Evolutionary conservation across 495 filamentous ascomycete genomes (phyloP).

Genomic region (Podospora didyma): DNA sequence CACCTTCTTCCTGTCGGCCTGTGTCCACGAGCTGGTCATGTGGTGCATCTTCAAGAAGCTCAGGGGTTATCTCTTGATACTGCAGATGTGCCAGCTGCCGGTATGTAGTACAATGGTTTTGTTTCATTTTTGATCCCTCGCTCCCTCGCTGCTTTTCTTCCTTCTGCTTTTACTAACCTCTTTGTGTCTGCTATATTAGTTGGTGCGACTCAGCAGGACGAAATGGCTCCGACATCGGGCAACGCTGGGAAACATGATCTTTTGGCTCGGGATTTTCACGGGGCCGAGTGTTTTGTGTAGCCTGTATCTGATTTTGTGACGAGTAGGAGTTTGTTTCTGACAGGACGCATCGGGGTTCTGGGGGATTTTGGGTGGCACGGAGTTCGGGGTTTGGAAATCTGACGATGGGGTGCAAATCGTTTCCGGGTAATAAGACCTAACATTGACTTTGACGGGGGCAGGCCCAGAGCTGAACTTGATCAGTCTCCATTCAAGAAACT

Average conservation of each 20-base stretch:
- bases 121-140: background rate
- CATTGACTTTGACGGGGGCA: too few relatives aligned
- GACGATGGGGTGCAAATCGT: too few relatives aligned
- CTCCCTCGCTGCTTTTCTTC: background rate
- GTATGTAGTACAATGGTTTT: constrained; percentile 23
- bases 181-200: constrained; percentile 8
- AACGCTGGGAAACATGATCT: constrained; percentile 65
- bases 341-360: background rate
- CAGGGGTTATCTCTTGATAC: constrained; percentile 63
- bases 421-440: too few relatives aligned
- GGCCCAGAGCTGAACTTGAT: too few relatives aligned
- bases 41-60: constrained; percentile 73
- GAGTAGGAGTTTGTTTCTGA: background rate
- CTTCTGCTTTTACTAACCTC: background rate
- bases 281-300: constrained; percentile 69
- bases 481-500: too few relatives aligned
- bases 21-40: constrained; percentile 74
- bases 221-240: constrained; percentile 54
- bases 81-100: constrained; percentile 70
- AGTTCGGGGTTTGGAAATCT: too few relatives aligned
- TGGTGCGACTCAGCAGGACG: constrained; percentile 60
- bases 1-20: constrained; percentile 66
- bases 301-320: constrained; percentile 63
- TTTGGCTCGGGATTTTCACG: constrained; percentile 70
- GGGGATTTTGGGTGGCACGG: background rate